Base-by-base conservation (phyloP, 257 asterid genomes). In the Solanum gracilifrons region DNA sequence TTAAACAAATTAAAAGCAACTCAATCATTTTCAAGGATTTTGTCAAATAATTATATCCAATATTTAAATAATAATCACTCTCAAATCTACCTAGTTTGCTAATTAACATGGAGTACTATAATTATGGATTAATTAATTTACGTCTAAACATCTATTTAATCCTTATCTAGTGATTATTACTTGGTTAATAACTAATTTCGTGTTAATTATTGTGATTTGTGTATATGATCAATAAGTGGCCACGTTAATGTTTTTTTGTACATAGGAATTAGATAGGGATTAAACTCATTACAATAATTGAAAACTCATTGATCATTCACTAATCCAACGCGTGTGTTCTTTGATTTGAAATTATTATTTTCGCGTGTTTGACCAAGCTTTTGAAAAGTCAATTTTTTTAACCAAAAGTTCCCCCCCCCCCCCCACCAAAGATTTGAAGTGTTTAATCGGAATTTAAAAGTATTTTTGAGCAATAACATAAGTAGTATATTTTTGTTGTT, bases 11-110 rank as follows among this genome's bases (percentile, higher is more conserved):
- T 60, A 20, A 87, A 88, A 76, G 64, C 35, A 32, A 33, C 43
- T 66, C 87, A 66, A 86, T 88, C 88, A 88, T 85, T 87, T 87
- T 80, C 77, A 64, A 60, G 6, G 37, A 20, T 77, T 73, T 86
- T 80, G 87, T 88, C 88, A 36, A 27, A 84, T 7, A 6, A 51
- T 60, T 55, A 7, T 18, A 12, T 7, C 9, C 23, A 9, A 85
- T n/a, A 25, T 48, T 43, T 25, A 33, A 6, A 85, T 39, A 35
- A 76, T 48, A n/a, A 77, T 85, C 86, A 69, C 12, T 32, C 16
- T n/a, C 35, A 62, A 39, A 77, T 32, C 39, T 37, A 41, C 69
- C 72, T 79, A 66, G 55, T 85, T 35, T 18, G 35, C 84, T 25
- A 51, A 16, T 51, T n/a, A 79, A 43, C 37, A 77, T 41, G 11